Evolutionary conservation across 2,329 filamentous ascomycete species (phyloP).

Genomic region (Penicillium decumbens): DNA sequence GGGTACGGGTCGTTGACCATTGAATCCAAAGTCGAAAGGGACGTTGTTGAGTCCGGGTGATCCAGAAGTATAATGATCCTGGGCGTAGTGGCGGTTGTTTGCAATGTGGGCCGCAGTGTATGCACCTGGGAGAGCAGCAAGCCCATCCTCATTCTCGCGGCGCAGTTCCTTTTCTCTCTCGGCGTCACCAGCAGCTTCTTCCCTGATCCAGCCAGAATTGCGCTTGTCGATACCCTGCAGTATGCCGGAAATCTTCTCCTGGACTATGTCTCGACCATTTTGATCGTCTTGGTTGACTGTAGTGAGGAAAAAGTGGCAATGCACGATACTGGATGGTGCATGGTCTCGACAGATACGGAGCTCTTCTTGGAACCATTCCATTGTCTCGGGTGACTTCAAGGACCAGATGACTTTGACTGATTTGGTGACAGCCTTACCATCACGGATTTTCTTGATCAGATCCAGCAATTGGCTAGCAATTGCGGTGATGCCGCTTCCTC

Average conservation of each 20-base stretch:
- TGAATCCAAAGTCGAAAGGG: slow-evolving; percentile 73
- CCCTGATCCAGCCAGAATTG: slow-evolving; percentile 75
- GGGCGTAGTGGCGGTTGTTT: slow-evolving; percentile 19
- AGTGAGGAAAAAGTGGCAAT: slow-evolving; percentile 93
- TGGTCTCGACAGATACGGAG: slow-evolving; percentile 84
- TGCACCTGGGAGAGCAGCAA: slow-evolving; percentile 69
- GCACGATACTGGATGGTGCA: slow-evolving; percentile 80
- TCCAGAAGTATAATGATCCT: slow-evolving; percentile 5
- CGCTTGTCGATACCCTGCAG: slow-evolving; percentile 84
- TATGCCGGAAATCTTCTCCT: slow-evolving; percentile 82
- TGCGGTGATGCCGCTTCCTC: slow-evolving; percentile 90
- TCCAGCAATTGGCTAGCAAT: slow-evolving; percentile 87
- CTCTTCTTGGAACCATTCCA: slow-evolving; percentile 98
- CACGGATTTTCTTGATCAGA: slow-evolving; percentile 93
- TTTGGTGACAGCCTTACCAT: slow-evolving; percentile 87
- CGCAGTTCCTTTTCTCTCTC: slow-evolving; percentile 76
- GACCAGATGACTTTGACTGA: slow-evolving; percentile 93
- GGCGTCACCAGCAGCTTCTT: slow-evolving; percentile 72
- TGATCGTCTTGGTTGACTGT: slow-evolving; percentile 58
- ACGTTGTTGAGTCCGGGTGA: slow-evolving; percentile 7
- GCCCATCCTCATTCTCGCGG: slow-evolving; percentile 75
- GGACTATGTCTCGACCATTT: slow-evolving; percentile 69
- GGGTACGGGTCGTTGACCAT: slow-evolving; percentile 76
- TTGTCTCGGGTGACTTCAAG: slow-evolving; percentile 80
- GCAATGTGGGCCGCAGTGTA: slow-evolving; percentile 24